phyloP scores from a whole-genome alignment of 768 basidiomycete species.

The Austroboletus festivus region DNA sequence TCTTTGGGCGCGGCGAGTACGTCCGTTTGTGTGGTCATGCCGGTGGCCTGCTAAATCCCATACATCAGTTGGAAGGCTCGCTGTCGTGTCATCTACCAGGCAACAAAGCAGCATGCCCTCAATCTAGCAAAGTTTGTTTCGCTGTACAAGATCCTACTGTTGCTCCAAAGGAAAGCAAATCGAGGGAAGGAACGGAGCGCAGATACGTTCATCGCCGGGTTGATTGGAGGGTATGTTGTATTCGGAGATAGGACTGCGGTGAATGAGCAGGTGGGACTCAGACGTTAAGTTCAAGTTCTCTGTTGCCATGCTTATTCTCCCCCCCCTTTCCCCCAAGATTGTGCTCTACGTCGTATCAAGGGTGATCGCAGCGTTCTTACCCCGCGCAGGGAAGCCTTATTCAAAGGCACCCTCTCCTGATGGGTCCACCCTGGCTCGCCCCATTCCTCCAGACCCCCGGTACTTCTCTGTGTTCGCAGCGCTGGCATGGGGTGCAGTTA shows the following conservation, averaged over 20 bases:
- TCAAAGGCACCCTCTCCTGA: conserved; percentile 42
- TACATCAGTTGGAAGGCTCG: conserved; percentile 67
- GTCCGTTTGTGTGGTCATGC: conserved; percentile 30
- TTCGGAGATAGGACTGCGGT: conserved; percentile 85
- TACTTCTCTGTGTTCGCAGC: conserved; percentile 89
- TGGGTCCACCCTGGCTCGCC: conserved; percentile 47
- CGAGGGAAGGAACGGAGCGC: conserved; percentile 75
- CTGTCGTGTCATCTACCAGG: conserved; percentile 63
- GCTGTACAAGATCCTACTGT: conserved; percentile 82
- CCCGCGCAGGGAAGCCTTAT: conserved; percentile 63
- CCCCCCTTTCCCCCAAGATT: conserved; percentile 50
- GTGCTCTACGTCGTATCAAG: conserved; percentile 95
- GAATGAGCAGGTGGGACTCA: conserved; percentile 96
- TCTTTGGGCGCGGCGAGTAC: conserved; percentile 90
- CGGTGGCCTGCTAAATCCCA: conserved; percentile 6
- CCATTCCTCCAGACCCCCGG: conserved; percentile 78
- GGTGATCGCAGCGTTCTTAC: conserved; percentile 87
- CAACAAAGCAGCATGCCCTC: conserved; percentile 87
- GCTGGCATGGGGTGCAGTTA: conserved; percentile 90
- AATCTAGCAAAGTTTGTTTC: conserved; percentile 95
- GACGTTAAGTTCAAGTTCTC: too few species aligned
- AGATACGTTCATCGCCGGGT: conserved; percentile 91
- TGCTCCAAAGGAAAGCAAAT: conserved; percentile 79
- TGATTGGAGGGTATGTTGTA: conserved; percentile 86
- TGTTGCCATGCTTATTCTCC: conserved; percentile 3